Conservation (phyloP, 352 stramenopile genomes). For the Achlya hypogyna region DNA sequence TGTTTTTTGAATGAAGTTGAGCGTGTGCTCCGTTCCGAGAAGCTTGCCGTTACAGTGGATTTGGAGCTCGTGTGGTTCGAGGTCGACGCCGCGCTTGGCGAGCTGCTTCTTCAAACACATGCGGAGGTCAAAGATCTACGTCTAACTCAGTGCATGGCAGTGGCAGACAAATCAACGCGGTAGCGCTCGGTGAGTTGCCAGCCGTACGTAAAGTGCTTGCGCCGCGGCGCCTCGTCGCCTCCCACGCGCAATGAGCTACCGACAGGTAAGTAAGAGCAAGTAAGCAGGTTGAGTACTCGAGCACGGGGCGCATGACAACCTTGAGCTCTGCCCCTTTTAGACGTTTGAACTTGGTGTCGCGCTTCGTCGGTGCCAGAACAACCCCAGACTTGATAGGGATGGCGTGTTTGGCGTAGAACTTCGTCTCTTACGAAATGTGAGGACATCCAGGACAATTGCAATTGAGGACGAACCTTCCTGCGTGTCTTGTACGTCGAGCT, state of each 20-base stretch:
- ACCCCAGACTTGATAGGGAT: neutral
- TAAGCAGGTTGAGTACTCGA: neutral
- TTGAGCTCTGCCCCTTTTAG: neutral
- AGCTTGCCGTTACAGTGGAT: slow-evolving; percentile 9
- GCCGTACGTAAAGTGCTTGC: neutral
- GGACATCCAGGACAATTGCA: neutral
- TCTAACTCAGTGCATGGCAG: neutral
- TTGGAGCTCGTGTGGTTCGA: slow-evolving; percentile 6
- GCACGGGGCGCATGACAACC: slow-evolving; percentile 6
- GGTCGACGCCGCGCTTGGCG: neutral
- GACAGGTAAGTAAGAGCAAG: too few relatives aligned
- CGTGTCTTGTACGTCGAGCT: slow-evolving; percentile 13
- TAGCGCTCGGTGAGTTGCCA: slow-evolving; percentile 3
- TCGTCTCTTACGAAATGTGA: neutral
- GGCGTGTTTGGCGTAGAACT: slow-evolving; percentile 6
- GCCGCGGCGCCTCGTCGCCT: neutral
- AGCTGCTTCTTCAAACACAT: slow-evolving; percentile 5
- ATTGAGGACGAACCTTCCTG: neutral
- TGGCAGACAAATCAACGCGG: neutral
- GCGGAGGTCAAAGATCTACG: slow-evolving; percentile 17
- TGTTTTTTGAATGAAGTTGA: slow-evolving; percentile 16
- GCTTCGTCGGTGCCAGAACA: neutral
- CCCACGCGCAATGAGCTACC: neutral
- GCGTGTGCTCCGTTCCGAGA: slow-evolving; percentile 18
- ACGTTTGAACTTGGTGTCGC: slow-evolving; percentile 12